These are phyloP conservation scores for Aspergillus sp. DNA, from an alignment of 2,329 filamentous ascomycete genomes.

Conservation along the genomic window DNA sequence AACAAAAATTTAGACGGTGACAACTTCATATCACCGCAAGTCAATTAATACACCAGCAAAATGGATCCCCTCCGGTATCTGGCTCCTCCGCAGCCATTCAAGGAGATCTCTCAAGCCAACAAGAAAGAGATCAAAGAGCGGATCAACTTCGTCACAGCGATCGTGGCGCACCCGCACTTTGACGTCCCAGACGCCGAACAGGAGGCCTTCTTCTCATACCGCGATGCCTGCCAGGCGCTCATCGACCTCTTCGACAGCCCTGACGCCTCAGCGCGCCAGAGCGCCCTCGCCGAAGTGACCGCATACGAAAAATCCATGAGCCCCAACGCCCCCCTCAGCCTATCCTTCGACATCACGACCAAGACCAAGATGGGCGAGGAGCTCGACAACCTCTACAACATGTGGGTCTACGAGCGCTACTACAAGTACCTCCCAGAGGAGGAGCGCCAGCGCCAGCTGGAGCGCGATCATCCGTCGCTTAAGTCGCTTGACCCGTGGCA, in stretches of 20 bases:
- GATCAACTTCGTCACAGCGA: slow-evolving; percentile 6
- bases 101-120: slow-evolving; percentile 5
- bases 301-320: slow-evolving; percentile 5
- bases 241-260: slow-evolving; percentile 5
- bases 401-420: slow-evolving; percentile 11
- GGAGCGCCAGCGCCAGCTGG: neutral
- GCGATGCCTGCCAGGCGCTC: slow-evolving; percentile 6
- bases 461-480: slow-evolving; percentile 1
- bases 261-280: neutral
- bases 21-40: too few relatives aligned
- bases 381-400: slow-evolving; percentile 11
- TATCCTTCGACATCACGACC: slow-evolving; percentile 14
- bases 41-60: neutral
- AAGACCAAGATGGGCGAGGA: slow-evolving; percentile 15
- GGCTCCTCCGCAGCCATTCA: slow-evolving; percentile 9
- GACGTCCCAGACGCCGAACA: neutral
- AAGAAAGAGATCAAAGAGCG: slow-evolving; percentile 8
- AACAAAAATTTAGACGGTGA: too few relatives aligned
- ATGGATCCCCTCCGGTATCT: slow-evolving; percentile 15
- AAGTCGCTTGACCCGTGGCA: slow-evolving; percentile 11
- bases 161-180: slow-evolving; percentile 2
- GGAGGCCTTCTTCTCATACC: slow-evolving; percentile 4
- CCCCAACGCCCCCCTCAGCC: neutral
- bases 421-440: slow-evolving; percentile 8
- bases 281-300: neutral